These are phyloP conservation scores for Sugiyamaella japonica DNA, from an alignment of 1,139 yeast species.

Conservation along the genomic window DNA sequence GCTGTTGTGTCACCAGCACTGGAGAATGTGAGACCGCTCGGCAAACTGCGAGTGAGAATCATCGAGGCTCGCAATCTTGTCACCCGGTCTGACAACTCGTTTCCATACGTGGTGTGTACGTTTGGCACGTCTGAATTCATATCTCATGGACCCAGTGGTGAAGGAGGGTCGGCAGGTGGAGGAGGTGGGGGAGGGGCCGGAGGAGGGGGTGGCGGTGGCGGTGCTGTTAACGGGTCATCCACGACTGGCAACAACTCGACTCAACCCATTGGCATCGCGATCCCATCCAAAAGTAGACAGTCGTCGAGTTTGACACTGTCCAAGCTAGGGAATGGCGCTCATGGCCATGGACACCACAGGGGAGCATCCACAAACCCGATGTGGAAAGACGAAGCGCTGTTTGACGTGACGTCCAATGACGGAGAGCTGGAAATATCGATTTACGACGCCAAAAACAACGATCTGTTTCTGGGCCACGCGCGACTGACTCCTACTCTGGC, in stretches of 20 bases:
- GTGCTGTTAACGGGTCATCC: neutral
- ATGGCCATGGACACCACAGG: slow-evolving; percentile 16
- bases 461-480: slow-evolving; percentile 82
- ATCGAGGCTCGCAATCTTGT: slow-evolving; percentile 72
- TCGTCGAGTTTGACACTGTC: slow-evolving; percentile 63
- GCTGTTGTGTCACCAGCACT: neutral
- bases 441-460: slow-evolving; percentile 81
- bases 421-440: slow-evolving; percentile 80
- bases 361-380: slow-evolving; percentile 60
- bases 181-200: too few relatives aligned
- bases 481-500: slow-evolving; percentile 67
- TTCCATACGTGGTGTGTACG: slow-evolving; percentile 90
- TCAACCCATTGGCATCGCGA: slow-evolving; percentile 41
- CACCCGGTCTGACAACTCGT: slow-evolving; percentile 54
- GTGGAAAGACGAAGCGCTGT: slow-evolving; percentile 90
- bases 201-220: too few relatives aligned
- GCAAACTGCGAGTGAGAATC: slow-evolving; percentile 77
- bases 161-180: slow-evolving; percentile 19
- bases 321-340: slow-evolving; percentile 33
- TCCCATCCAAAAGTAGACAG: slow-evolving; percentile 49
- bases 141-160: slow-evolving; percentile 43
- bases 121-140: slow-evolving; percentile 91
- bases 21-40: slow-evolving; percentile 38
- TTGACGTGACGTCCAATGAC: slow-evolving; percentile 79
- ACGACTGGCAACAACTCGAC: neutral